A percentile compares a stretch with the other conserved stretches of the same genome.
Conservation (phyloP, 176 grass and related monocot genomes). For the Coix lacrymajobi region DNA sequence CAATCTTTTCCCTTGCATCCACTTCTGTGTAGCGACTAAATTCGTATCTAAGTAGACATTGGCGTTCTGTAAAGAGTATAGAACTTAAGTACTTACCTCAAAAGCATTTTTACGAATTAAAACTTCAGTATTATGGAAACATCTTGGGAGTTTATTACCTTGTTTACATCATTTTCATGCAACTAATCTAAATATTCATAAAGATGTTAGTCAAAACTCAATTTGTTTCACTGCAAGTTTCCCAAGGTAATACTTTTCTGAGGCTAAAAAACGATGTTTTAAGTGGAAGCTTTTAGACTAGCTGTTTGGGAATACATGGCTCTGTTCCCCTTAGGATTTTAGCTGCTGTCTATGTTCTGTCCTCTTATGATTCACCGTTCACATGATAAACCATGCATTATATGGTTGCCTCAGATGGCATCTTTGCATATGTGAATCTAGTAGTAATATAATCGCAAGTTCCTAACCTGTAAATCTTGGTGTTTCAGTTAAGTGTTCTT, state of each 20-base stretch:
- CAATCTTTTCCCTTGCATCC: neutral
- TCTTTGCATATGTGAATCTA: neutral
- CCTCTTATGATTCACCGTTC: neutral
- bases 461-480: neutral
- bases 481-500: neutral
- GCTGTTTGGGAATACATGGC: neutral
- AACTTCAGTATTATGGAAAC: neutral
- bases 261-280: neutral
- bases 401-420: neutral
- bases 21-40: neutral
- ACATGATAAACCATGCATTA: constrained; percentile 9
- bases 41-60: neutral
- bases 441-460: neutral
- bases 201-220: neutral
- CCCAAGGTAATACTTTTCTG: neutral
- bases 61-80: neutral
- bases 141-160: neutral
- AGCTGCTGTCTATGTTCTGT: neutral
- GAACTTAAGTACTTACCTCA: neutral
- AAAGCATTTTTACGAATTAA: neutral
- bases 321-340: neutral
- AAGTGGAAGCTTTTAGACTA: neutral
- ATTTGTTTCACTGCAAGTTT: constrained; percentile 1
- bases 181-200: neutral
- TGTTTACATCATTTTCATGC: neutral